Conservation (phyloP, 331 rosid species). For the Cydonia oblonga region DNA sequence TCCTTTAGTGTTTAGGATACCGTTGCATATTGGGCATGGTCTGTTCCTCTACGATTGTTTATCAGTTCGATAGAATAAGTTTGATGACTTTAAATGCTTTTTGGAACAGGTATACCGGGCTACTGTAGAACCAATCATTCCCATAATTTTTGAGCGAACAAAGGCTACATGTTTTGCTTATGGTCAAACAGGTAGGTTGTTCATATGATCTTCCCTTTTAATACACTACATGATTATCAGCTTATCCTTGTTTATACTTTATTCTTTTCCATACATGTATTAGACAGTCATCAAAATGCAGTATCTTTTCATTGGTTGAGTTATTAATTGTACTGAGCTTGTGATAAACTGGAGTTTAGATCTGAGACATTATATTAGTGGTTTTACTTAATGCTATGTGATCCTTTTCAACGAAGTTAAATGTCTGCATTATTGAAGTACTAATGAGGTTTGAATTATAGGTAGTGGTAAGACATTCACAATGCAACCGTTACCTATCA, state of each 20-base stretch:
- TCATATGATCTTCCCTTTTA: not conserved
- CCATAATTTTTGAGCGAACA: constrained; percentile 81
- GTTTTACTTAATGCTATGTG: not conserved
- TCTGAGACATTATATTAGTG: not conserved
- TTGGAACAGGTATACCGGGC: constrained; percentile 63
- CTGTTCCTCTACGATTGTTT: constrained; percentile 5
- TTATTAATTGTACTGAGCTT: not conserved
- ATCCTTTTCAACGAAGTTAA: not conserved
- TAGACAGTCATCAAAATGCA: not conserved
- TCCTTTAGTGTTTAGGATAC: constrained; percentile 1
- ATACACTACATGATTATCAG: not conserved
- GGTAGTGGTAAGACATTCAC: constrained; percentile 98
- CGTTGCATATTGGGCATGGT: not conserved
- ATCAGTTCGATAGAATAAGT: constrained; percentile 1
- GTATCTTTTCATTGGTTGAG: not conserved
- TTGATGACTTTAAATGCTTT: constrained; percentile 18
- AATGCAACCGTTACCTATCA: constrained; percentile 92
- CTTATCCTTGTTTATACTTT: not conserved
- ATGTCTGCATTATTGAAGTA: constrained; percentile 2
- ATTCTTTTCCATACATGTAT: not conserved
- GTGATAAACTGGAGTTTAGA: not conserved
- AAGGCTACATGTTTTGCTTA: constrained; percentile 98
- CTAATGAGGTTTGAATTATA: constrained; percentile 27
- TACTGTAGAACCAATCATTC: constrained; percentile 90
- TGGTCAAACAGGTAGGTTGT: constrained; percentile 79